Evolutionary conservation across 345 rosid genomes (phyloP), one percentile per base, ranked within the genome.

Genomic region (Gossypium rotundifolium): DNA sequence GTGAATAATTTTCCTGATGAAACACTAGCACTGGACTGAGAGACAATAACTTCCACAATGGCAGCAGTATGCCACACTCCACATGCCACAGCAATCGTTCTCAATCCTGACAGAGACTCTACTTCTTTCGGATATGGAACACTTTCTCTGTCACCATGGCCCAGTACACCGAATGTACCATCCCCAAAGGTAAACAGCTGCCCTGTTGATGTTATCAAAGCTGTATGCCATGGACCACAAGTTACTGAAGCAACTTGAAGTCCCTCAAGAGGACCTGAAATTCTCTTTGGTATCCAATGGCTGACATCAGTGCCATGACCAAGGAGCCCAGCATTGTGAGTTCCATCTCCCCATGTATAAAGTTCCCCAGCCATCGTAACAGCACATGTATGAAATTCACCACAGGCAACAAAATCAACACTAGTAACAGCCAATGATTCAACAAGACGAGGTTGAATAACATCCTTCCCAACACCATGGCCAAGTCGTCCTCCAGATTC

Each of bases 61-160:
- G 98, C 98, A 84, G 98, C 95, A 75, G 98, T 90, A 80, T 94
- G 98, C 98, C 98, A 94, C 61, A 92, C 98, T 46, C 98, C 98
- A 79, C 96, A 94, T 29, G 97, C 91, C 63, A 87, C 98, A 22
- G 94, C 87, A 73, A 88, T 85, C 33, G 96, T 92, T 79, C 89
- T 86, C 85, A 92, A 84, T 67, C 98, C 98, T 3, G 89, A 83
- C 7, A 94, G 87, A 80, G 98, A 94, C 57, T 92, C 90, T 46
- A 94, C 97, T 85, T 92, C 98, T 80, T 89, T 88, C 0, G 98
- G 98, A 83, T 81, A 85, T 49, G 83, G 73, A 71, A 90, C 84
- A 77, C 80, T 87, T 81, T 87, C 90, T 79, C 82, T 81, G 81
- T 88, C 91, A 17, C 98, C 98, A 55, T 92, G 98, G 45, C 98